phyloP scores from a whole-genome alignment of 2,329 filamentous ascomycete species.

The Neophaeococcomyces aloes region DNA sequence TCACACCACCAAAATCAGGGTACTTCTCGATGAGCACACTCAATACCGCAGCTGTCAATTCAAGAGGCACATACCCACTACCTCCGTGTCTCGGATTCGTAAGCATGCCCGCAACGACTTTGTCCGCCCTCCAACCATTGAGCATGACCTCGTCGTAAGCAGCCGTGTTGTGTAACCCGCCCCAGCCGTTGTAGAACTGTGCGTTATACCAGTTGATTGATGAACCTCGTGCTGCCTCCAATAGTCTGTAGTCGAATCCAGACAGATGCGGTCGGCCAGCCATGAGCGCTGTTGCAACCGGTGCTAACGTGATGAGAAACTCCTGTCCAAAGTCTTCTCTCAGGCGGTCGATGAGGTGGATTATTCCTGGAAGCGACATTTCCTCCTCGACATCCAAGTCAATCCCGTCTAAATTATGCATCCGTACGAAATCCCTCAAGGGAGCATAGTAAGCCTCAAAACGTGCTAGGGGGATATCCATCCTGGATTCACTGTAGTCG shows the following conservation, averaged over 20 bases:
- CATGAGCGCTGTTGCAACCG: slow-evolving; percentile 66
- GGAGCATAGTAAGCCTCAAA: slow-evolving; percentile 69
- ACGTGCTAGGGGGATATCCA: slow-evolving; percentile 28
- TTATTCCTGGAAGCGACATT: slow-evolving; percentile 56
- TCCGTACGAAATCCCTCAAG: slow-evolving; percentile 53
- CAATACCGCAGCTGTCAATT: slow-evolving; percentile 47
- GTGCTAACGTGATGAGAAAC: slow-evolving; percentile 73
- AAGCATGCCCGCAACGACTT: slow-evolving; percentile 69
- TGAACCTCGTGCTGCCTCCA: slow-evolving; percentile 56
- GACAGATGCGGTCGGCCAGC: slow-evolving; percentile 51
- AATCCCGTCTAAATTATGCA: slow-evolving; percentile 54
- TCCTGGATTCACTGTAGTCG: slow-evolving; percentile 40
- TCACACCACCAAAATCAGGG: slow-evolving; percentile 69
- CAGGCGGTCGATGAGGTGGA: slow-evolving; percentile 57
- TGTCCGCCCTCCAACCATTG: slow-evolving; percentile 59
- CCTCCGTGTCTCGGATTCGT: slow-evolving; percentile 66
- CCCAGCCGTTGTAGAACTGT: slow-evolving; percentile 91
- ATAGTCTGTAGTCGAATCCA: slow-evolving; percentile 67
- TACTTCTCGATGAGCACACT: slow-evolving; percentile 49
- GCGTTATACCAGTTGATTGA: slow-evolving; percentile 78
- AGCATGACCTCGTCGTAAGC: slow-evolving; percentile 35
- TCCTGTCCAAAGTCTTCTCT: slow-evolving; percentile 39
- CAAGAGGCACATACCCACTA: slow-evolving; percentile 51
- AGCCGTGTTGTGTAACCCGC: slow-evolving; percentile 46
- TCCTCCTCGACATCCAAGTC: slow-evolving; percentile 73